Conservation (phyloP, 352 stramenopile genomes). For the Phytophthora hibernalis region DNA sequence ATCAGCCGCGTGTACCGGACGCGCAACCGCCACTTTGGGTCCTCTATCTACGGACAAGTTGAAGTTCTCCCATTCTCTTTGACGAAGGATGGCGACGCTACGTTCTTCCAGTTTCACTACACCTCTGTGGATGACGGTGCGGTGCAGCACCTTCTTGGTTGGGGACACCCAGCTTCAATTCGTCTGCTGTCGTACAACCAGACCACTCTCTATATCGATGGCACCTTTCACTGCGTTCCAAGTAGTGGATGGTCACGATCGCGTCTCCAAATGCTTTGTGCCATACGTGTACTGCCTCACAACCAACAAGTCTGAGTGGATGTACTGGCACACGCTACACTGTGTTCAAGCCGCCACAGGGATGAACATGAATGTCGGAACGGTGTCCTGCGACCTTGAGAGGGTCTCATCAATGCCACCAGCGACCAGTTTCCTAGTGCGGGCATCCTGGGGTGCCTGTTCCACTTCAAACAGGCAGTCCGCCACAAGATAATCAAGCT, state of each 20-base stretch:
- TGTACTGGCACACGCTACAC: neutral
- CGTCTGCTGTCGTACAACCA: conserved; percentile 14
- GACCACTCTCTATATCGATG: conserved; percentile 29
- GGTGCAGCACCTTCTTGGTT: conserved; percentile 30
- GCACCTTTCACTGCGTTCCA: conserved; percentile 23
- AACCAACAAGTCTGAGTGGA: neutral
- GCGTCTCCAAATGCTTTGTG: conserved; percentile 4
- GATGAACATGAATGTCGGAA: neutral
- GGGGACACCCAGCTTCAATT: conserved; percentile 25
- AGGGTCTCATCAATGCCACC: conserved; percentile 19
- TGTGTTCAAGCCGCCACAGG: neutral
- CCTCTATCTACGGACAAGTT: conserved; percentile 22
- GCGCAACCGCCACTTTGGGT: conserved; percentile 17
- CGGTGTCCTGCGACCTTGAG: conserved; percentile 32
- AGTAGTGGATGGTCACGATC: conserved; percentile 26
- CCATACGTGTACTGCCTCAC: conserved; percentile 15
- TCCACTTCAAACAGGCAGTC: conserved; percentile 36
- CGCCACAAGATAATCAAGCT: neutral
- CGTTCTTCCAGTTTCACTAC: conserved; percentile 37
- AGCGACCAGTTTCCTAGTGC: conserved; percentile 22
- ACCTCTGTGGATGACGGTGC: conserved; percentile 16
- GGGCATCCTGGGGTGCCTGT: conserved; percentile 21
- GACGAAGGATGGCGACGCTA: conserved; percentile 12
- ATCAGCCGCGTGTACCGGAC: conserved; percentile 18
- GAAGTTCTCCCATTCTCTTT: conserved; percentile 19